A percentile compares a stretch with the other conserved stretches of the same genome.
Conservation (phyloP, 805 yeast genomes). For the Vanderwaltozyma verrucispora region DNA sequence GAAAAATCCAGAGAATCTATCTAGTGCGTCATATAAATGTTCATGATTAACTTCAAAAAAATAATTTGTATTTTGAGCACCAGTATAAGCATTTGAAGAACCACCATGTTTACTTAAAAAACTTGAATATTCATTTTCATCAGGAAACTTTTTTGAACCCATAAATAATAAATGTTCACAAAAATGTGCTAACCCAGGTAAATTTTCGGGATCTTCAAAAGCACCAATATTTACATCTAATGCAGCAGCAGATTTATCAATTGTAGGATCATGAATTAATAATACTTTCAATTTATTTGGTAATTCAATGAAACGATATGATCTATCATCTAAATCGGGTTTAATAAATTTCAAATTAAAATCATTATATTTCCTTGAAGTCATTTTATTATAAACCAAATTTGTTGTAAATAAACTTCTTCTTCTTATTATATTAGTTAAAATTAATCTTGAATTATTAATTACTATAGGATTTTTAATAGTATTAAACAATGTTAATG, state of each 20-base stretch:
- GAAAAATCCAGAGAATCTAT: constrained; percentile 88
- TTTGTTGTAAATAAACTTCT: background rate
- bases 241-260: constrained; percentile 73
- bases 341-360: constrained; percentile 24
- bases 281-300: constrained; percentile 50
- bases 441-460: background rate
- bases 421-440: background rate
- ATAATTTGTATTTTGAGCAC: constrained; percentile 81
- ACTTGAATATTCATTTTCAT: constrained; percentile 66
- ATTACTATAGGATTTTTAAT: background rate
- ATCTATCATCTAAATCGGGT: constrained; percentile 58
- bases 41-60: constrained; percentile 75
- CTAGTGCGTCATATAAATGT: constrained; percentile 76
- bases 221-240: constrained; percentile 73
- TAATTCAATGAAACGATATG: constrained; percentile 55
- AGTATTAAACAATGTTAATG: constrained; percentile 1
- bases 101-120: constrained; percentile 81
- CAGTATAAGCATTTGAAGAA: constrained; percentile 83
- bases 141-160: constrained; percentile 73
- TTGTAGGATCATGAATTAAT: constrained; percentile 53
- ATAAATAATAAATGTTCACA: constrained; percentile 64
- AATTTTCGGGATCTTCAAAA: constrained; percentile 50
- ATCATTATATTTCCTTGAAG: constrained; percentile 6
- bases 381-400: background rate
- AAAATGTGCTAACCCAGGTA: constrained; percentile 75